These are phyloP conservation scores for Kitagawia praeruptora DNA, from an alignment of 129 eudicot genomes.

Conservation along the genomic window DNA sequence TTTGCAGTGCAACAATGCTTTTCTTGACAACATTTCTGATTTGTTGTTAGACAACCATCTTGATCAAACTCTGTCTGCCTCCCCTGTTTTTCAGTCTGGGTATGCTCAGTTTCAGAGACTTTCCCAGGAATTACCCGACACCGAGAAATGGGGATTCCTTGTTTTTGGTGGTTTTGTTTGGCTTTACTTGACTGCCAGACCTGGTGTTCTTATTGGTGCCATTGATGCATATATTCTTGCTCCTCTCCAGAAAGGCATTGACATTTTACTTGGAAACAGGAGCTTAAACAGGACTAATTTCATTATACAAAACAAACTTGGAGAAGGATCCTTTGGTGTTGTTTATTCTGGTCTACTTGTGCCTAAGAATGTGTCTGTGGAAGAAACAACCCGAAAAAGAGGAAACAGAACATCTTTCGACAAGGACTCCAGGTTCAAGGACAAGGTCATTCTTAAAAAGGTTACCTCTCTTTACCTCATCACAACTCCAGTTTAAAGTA, in stretches of 20 bases:
- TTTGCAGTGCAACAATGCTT: constrained; percentile 44
- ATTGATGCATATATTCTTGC: constrained; percentile 83
- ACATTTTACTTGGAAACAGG: constrained; percentile 55
- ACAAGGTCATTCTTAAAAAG: constrained; percentile 85
- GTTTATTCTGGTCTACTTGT: constrained; percentile 85
- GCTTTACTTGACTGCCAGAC: constrained; percentile 93
- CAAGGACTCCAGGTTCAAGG: constrained; percentile 63
- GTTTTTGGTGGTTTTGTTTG: constrained; percentile 66
- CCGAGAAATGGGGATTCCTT: constrained; percentile 61
- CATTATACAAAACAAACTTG: constrained; percentile 64
- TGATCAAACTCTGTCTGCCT: constrained; percentile 31
- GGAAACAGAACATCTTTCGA: constrained; percentile 40
- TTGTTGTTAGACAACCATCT: constrained; percentile 31
- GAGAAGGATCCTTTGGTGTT: constrained; percentile 94
- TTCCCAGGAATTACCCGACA: constrained; percentile 45
- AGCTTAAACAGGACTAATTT: constrained; percentile 56
- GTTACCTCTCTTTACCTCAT: constrained; percentile 20
- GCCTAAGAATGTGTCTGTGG: constrained; percentile 55
- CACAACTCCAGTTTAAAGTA: neutral
- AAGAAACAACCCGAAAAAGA: constrained; percentile 35
- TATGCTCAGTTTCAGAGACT: constrained; percentile 37
- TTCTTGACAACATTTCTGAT: constrained; percentile 38
- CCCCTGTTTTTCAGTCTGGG: constrained; percentile 43
- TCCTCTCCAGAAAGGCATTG: constrained; percentile 58
- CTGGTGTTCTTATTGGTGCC: constrained; percentile 87